Percentiles rank a stretch among this genome's conserved stretches.
Evolutionary conservation across 208 protist species (phyloP).

Genomic region (Tritrichomonas foetus): DNA sequence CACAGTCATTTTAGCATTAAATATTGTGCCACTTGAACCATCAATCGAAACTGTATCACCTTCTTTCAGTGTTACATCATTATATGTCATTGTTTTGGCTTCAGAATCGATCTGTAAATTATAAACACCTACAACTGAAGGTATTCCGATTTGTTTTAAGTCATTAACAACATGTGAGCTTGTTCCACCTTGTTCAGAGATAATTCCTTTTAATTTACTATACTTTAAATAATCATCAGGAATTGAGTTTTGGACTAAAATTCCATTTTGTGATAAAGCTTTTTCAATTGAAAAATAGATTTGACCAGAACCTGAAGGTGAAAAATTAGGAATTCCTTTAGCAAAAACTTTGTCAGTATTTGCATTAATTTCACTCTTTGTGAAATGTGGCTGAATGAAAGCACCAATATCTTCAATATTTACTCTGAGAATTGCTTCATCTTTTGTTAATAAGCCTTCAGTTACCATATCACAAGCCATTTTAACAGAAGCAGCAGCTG

Average conservation of each 20-base stretch:
- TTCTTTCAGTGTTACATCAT: neutral
- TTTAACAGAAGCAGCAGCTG: neutral
- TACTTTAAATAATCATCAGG: neutral
- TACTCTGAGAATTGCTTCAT: neutral
- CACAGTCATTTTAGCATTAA: neutral
- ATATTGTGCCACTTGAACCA: neutral
- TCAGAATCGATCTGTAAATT: neutral
- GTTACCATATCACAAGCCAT: neutral
- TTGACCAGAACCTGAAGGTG: neutral
- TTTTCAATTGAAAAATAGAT: constrained; percentile 19
- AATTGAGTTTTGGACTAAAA: neutral
- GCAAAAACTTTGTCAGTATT: neutral
- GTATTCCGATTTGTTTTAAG: neutral
- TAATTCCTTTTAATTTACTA: neutral
- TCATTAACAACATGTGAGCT: neutral
- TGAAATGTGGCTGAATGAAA: neutral
- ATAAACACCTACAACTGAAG: neutral
- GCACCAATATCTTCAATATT: neutral
- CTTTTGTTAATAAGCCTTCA: neutral
- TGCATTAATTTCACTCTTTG: neutral
- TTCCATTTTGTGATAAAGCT: neutral
- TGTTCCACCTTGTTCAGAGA: neutral
- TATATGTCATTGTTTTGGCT: neutral
- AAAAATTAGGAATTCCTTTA: neutral
- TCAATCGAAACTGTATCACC: neutral